A percentile compares a stretch with the other conserved stretches of the same genome.
Evolutionary conservation across 805 yeast genomes (phyloP).

Genomic region (Schizosaccharomyces lindneri): DNA sequence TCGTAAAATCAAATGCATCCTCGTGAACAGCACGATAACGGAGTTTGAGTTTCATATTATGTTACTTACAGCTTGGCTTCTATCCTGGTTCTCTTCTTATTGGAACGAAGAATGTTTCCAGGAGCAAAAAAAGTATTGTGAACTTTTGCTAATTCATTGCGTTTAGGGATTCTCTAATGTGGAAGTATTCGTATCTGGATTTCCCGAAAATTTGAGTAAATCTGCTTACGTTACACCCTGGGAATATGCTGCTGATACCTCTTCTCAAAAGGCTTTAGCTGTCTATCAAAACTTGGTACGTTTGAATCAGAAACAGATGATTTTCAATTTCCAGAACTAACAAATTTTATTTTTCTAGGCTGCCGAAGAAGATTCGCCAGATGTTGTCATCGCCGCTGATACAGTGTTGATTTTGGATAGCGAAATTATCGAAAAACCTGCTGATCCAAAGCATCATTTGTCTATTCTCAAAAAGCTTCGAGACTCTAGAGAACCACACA

Average conservation of each 20-base stretch:
- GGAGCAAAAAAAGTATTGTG: neutral
- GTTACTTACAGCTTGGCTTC: too few species aligned
- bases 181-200: conserved; percentile 33
- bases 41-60: too few species aligned
- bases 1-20: too few species aligned
- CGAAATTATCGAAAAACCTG: conserved; percentile 60
- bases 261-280: conserved; percentile 38
- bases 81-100: too few species aligned
- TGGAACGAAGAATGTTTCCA: too few species aligned
- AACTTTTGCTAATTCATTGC: neutral
- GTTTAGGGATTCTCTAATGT: conserved; percentile 13
- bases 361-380: conserved; percentile 14
- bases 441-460: conserved; percentile 25
- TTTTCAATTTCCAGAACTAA: neutral
- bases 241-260: conserved; percentile 49
- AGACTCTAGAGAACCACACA: conserved; percentile 21
- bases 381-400: conserved; percentile 36
- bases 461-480: conserved; percentile 24
- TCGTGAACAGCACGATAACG: too few species aligned
- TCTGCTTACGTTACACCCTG: conserved; percentile 17
- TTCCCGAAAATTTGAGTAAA: conserved; percentile 55
- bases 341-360: conserved; percentile 3
- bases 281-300: conserved; percentile 24
- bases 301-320: neutral
- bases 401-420: conserved; percentile 40